Evolutionary conservation across 495 filamentous ascomycete species (phyloP).

Genomic region (Filosporella fistucella): DNA sequence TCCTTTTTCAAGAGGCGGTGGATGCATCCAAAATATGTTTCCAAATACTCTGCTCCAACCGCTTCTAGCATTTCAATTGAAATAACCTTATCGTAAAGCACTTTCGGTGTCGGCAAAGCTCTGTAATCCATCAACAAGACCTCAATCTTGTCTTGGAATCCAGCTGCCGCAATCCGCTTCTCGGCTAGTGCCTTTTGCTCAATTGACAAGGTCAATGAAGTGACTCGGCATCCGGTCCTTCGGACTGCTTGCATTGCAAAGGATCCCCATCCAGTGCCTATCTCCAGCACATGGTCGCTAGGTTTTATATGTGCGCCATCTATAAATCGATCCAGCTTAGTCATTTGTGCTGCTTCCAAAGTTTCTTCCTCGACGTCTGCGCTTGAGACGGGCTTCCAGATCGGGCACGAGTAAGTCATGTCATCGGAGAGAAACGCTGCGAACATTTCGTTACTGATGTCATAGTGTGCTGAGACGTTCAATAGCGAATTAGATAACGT

Average conservation of each 20-base stretch:
- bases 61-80: conserved; percentile 76
- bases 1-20: conserved; percentile 58
- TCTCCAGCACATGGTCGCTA: conserved; percentile 63
- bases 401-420: conserved; percentile 74
- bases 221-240: conserved; percentile 56
- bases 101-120: conserved; percentile 42
- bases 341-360: conserved; percentile 59
- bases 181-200: conserved; percentile 61
- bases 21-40: conserved; percentile 56
- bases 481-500: conserved; percentile 58
- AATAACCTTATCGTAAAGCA: conserved; percentile 62
- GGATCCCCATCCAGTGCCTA: conserved; percentile 67
- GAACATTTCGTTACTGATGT: conserved; percentile 72
- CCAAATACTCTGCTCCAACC: conserved; percentile 59
- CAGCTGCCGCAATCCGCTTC: conserved; percentile 46
- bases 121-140: conserved; percentile 61
- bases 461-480: conserved; percentile 68
- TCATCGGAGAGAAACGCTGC: conserved; percentile 66
- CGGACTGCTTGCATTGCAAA: conserved; percentile 60
- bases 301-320: conserved; percentile 52
- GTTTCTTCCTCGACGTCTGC: conserved; percentile 38
- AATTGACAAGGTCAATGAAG: conserved; percentile 54
- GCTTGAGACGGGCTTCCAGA: conserved; percentile 47
- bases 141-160: conserved; percentile 46
- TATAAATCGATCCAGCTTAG: conserved; percentile 60